Evolutionary conservation across 371 early-diverging fungal genomes (phyloP).

Genomic region (Mortierella sp.): DNA sequence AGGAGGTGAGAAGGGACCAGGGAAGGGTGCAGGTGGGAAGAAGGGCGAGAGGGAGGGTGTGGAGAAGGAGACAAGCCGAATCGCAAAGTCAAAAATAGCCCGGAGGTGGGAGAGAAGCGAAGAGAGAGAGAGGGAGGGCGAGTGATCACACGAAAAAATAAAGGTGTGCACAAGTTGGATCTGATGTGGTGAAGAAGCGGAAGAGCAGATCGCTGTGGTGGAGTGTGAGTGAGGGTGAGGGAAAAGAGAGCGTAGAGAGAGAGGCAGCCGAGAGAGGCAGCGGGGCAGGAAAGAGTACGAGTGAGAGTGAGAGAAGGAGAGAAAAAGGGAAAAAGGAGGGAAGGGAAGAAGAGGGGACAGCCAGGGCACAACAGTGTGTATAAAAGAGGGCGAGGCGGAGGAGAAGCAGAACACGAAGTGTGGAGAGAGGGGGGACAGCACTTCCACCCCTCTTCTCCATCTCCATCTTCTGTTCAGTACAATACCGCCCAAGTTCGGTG

Average conservation of each 20-base stretch:
- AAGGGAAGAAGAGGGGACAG: slow-evolving; percentile 3
- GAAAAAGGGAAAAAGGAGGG: slow-evolving; percentile 2
- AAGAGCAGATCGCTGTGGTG: not conserved
- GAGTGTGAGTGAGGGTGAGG: not conserved
- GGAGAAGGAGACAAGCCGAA: too few species aligned
- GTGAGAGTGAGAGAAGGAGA: slow-evolving; percentile 1
- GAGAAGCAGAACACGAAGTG: too few species aligned
- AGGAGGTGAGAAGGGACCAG: not conserved
- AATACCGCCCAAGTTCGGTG: too few species aligned
- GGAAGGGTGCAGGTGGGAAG: not conserved
- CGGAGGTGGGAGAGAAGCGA: too few species aligned
- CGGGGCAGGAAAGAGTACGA: slow-evolving; percentile 3
- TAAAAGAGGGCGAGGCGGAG: too few species aligned
- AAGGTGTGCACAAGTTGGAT: not conserved
- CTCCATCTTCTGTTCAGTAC: too few species aligned
- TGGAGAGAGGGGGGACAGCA: too few species aligned
- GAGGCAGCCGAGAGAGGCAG: not conserved
- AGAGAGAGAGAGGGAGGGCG: not conserved
- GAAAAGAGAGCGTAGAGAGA: not conserved
- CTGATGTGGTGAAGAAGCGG: too few species aligned
- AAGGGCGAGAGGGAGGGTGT: not conserved
- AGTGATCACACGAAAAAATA: not conserved
- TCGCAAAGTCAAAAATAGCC: too few species aligned
- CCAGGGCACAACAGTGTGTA: not conserved
- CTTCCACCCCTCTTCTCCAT: too few species aligned